A percentile compares a stretch with the other conserved stretches of the same genome.
phyloP scores from a whole-genome alignment of 1,139 yeast species.

The Hansenula sp. region DNA sequence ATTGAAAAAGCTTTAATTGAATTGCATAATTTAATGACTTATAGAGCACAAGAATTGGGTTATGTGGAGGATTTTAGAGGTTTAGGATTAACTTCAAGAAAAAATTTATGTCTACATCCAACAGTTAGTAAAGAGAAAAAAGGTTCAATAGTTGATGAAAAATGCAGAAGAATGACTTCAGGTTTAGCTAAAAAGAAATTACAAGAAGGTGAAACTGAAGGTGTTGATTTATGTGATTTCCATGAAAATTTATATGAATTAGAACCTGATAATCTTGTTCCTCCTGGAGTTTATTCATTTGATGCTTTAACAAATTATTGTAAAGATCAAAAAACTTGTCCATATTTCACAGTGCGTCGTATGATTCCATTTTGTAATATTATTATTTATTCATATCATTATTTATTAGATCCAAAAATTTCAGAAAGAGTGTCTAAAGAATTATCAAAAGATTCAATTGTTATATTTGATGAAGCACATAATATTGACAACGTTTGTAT shows the following conservation, averaged over 20 bases:
- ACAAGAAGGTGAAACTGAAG: constrained; percentile 54
- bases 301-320: constrained; percentile 78
- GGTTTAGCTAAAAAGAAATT: constrained; percentile 75
- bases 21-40: constrained; percentile 82
- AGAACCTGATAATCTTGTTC: constrained; percentile 85
- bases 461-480: constrained; percentile 97
- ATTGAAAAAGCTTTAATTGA: constrained; percentile 97
- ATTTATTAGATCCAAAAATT: constrained; percentile 91
- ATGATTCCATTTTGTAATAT: constrained; percentile 96
- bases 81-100: constrained; percentile 88
- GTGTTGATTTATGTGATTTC: constrained; percentile 66
- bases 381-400: constrained; percentile 93
- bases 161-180: constrained; percentile 90
- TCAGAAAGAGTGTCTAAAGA: constrained; percentile 94
- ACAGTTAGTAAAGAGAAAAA: constrained; percentile 80
- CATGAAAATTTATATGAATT: constrained; percentile 85
- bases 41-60: constrained; percentile 76
- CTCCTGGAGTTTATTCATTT: constrained; percentile 92
- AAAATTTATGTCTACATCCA: constrained; percentile 90
- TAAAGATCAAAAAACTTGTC: constrained; percentile 77
- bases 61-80: constrained; percentile 87
- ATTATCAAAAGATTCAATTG: constrained; percentile 85
- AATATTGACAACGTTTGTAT: constrained; percentile 98
- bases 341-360: constrained; percentile 95
- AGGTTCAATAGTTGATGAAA: constrained; percentile 94